These are phyloP conservation scores for Parathielavia hyrcaniae DNA, from an alignment of 495 filamentous ascomycete genomes.

Conservation along the genomic window DNA sequence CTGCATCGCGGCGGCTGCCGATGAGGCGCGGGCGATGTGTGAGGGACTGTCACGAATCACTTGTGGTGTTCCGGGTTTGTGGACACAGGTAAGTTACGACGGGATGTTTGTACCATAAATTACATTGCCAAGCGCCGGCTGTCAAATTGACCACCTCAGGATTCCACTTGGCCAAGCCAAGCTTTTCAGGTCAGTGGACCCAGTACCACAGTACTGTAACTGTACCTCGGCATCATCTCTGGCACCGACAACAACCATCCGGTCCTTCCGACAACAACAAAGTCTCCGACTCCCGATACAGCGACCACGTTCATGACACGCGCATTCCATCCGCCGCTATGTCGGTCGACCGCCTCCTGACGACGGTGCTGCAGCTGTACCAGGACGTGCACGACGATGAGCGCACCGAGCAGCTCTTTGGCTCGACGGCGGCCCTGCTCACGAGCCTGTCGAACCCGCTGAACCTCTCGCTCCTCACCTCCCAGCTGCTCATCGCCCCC, in stretches of 20 bases:
- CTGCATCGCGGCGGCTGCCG: slow-evolving; percentile 15
- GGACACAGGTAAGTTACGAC: background rate
- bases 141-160: too few relatives aligned
- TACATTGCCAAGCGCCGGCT: too few relatives aligned
- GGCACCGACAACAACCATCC: background rate
- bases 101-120: too few relatives aligned
- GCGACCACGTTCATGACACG: background rate
- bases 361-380: slow-evolving; percentile 45
- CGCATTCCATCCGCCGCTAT: slow-evolving; percentile 24
- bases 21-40: background rate
- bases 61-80: too few relatives aligned
- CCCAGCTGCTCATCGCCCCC: slow-evolving; percentile 79
- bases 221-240: background rate
- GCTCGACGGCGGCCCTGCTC: slow-evolving; percentile 73
- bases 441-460: slow-evolving; percentile 81
- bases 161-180: too few relatives aligned
- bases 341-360: slow-evolving; percentile 48
- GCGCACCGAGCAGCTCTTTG: slow-evolving; percentile 56
- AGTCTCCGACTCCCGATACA: background rate
- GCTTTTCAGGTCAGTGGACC: too few relatives aligned
- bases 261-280: too few relatives aligned
- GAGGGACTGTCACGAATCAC: too few relatives aligned
- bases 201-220: too few relatives aligned
- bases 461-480: slow-evolving; percentile 82
- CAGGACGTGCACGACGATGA: slow-evolving; percentile 45